phyloP scores from a whole-genome alignment of 2,329 filamentous ascomycete genomes.

The Aspergillus japonicus region DNA sequence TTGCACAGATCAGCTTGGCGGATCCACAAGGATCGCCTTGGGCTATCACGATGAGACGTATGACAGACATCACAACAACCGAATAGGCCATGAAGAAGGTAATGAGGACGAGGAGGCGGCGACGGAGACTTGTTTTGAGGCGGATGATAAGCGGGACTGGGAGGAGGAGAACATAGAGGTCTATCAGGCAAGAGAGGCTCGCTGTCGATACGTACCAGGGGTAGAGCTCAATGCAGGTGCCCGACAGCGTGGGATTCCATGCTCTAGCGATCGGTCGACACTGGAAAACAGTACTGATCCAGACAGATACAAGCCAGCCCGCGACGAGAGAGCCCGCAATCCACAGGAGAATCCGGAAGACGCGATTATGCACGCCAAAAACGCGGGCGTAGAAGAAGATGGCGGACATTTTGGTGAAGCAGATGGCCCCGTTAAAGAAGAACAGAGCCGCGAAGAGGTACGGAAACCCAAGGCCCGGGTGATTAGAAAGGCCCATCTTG shows the following conservation, averaged over 20 bases:
- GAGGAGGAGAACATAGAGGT: neutral
- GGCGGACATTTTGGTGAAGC: neutral
- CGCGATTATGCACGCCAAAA: neutral
- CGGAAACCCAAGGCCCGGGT: neutral
- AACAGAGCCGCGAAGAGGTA: neutral
- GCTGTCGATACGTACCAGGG: neutral
- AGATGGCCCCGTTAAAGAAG: neutral
- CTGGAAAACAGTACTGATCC: neutral
- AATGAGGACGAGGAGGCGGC: neutral
- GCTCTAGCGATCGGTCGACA: neutral
- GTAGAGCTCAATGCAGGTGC: neutral
- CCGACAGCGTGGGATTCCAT: neutral
- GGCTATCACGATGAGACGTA: neutral
- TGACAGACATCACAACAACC: slow-evolving; percentile 1
- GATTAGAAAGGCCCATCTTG: neutral
- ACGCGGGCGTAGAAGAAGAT: neutral
- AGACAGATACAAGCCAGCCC: neutral
- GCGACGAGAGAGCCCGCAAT: neutral
- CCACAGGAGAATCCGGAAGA: neutral
- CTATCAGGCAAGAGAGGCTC: neutral
- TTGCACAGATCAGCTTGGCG: neutral
- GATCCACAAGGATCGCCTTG: neutral
- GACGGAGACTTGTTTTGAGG: neutral
- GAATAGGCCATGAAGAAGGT: neutral
- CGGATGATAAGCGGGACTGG: neutral